These are phyloP conservation scores for Pleodorina starrii DNA, from an alignment of 139 green algal genomes.

Conservation along the genomic window DNA sequence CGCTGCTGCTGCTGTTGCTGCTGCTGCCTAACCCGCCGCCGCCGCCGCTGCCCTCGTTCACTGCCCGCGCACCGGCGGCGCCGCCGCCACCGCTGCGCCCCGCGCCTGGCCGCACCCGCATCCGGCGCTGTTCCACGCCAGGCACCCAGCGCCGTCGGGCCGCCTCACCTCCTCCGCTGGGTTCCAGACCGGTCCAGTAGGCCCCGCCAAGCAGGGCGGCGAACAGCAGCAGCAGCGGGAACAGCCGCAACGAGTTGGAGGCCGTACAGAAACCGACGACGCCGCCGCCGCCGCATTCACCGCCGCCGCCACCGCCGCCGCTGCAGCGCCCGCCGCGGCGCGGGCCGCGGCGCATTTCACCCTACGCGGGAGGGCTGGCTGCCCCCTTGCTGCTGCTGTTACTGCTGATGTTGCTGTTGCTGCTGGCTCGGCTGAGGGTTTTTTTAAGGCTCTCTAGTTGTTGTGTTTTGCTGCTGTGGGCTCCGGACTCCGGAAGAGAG, in stretches of 20 bases:
- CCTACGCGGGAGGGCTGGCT: too few relatives aligned
- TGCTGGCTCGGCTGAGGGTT: too few relatives aligned
- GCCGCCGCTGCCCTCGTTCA: not conserved
- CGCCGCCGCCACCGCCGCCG: not conserved
- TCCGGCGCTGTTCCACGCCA: not conserved
- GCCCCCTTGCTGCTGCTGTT: too few relatives aligned
- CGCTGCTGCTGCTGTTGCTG: not conserved
- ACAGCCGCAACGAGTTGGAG: not conserved
- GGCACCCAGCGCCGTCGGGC: not conserved
- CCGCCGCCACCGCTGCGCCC: not conserved
- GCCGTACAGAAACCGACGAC: too few relatives aligned
- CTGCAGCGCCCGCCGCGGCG: too few relatives aligned
- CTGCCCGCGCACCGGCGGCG: not conserved
- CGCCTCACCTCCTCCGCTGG: not conserved
- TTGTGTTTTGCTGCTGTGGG: too few relatives aligned
- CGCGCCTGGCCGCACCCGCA: not conserved
- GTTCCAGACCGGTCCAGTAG: conserved; percentile 1
- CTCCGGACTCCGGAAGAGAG: too few relatives aligned
- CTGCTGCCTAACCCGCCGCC: not conserved
- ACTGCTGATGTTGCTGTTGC: too few relatives aligned
- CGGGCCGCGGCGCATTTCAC: too few relatives aligned
- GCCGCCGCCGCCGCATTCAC: too few relatives aligned
- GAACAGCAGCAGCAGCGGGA: not conserved
- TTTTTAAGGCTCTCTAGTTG: too few relatives aligned
- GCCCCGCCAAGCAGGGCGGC: not conserved